These are phyloP conservation scores for Syzygium aqueum DNA, from an alignment of 345 rosid species.

Conservation along the genomic window DNA sequence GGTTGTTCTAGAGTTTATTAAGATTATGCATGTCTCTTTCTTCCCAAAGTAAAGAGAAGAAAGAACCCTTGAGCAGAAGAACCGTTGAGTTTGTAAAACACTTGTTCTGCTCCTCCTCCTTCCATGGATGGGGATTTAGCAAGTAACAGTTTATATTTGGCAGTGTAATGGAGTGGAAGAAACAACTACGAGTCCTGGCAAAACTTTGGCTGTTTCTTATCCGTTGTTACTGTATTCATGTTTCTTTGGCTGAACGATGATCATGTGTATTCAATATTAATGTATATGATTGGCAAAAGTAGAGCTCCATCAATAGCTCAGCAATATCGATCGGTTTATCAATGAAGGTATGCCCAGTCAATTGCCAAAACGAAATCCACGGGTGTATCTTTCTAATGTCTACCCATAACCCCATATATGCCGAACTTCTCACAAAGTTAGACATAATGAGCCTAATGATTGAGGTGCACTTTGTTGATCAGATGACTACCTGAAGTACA, in stretches of 20 bases:
- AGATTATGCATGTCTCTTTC: not conserved
- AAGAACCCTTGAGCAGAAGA: not conserved
- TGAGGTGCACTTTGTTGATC: not conserved
- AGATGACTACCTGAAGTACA: not conserved
- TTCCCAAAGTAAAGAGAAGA: not conserved
- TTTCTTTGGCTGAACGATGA: not conserved
- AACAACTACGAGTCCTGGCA: not conserved
- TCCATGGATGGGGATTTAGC: not conserved
- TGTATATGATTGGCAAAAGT: not conserved
- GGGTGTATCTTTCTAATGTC: not conserved
- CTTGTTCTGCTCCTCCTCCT: not conserved
- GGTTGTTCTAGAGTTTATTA: not conserved
- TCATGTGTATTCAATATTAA: not conserved
- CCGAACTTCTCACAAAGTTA: not conserved
- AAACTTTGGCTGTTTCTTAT: not conserved
- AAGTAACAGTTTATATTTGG: not conserved
- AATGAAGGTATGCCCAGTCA: not conserved
- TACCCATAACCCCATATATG: not conserved
- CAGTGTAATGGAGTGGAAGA: not conserved
- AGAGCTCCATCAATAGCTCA: not conserved
- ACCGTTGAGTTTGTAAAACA: not conserved
- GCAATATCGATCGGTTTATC: not conserved
- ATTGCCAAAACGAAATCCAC: not conserved
- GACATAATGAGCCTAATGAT: not conserved
- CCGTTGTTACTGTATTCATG: not conserved